These are phyloP conservation scores for Oryza officinalis DNA, from an alignment of 176 grass and related monocot genomes.

Conservation along the genomic window DNA sequence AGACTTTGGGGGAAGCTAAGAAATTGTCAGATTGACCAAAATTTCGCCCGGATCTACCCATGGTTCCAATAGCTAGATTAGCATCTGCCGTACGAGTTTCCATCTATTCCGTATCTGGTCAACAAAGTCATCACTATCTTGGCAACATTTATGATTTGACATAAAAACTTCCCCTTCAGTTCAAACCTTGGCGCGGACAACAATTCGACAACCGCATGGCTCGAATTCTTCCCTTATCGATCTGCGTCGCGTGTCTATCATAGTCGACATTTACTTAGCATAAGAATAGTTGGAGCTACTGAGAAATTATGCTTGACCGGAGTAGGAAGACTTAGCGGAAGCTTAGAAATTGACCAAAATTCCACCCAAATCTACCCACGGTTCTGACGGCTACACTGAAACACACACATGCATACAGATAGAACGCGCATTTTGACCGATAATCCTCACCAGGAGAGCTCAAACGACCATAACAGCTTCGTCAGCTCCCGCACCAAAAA, in stretches of 20 bases:
- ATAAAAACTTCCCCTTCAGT: conserved; percentile 17
- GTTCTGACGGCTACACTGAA: not conserved
- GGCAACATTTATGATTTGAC: conserved; percentile 1
- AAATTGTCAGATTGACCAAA: conserved; percentile 45
- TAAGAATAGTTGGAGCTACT: conserved; percentile 24
- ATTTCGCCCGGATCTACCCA: conserved; percentile 14
- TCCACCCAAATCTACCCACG: conserved; percentile 15
- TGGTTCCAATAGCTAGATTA: not conserved
- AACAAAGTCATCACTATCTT: conserved; percentile 3
- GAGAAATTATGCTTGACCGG: conserved; percentile 29
- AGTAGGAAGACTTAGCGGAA: not conserved
- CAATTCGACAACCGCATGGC: not conserved
- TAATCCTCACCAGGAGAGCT: conserved; percentile 6
- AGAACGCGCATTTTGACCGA: not conserved
- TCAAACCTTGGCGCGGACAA: not conserved
- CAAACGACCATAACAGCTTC: conserved; percentile 22
- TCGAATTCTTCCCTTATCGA: conserved; percentile 10
- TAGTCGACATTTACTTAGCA: conserved; percentile 23
- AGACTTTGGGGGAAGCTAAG: not conserved
- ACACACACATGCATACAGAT: not conserved
- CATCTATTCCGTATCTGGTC: not conserved
- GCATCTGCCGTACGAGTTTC: not conserved
- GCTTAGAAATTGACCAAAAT: conserved; percentile 37
- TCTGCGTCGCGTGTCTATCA: not conserved
- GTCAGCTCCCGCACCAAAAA: not conserved